Percentiles rank a stretch among this genome's conserved stretches.
phyloP scores from a whole-genome alignment of 2,329 filamentous ascomycete genomes.

The Chaetothyriales sp. region DNA sequence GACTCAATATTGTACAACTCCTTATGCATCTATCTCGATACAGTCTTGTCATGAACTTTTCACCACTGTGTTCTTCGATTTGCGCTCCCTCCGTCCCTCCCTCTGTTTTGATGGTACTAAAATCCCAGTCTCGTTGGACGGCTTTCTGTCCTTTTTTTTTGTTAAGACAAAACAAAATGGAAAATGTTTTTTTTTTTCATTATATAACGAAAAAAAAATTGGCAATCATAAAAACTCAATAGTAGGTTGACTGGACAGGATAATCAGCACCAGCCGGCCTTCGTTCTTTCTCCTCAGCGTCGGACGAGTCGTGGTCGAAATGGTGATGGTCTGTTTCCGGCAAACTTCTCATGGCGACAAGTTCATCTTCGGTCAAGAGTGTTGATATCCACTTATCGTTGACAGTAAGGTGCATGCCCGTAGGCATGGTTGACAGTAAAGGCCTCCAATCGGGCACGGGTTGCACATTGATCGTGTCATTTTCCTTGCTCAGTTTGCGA shows the following conservation, averaged over 20 bases:
- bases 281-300: constrained; percentile 26
- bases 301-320: constrained; percentile 17
- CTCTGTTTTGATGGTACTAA: too few relatives aligned
- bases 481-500: constrained; percentile 79
- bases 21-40: not conserved
- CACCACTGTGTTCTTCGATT: too few relatives aligned
- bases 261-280: constrained; percentile 19
- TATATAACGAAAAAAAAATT: too few relatives aligned
- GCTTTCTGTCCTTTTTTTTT: too few relatives aligned
- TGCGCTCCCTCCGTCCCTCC: too few relatives aligned
- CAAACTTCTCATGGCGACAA: constrained; percentile 45
- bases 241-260: constrained; percentile 7
- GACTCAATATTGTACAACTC: not conserved
- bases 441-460: constrained; percentile 55
- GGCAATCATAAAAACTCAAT: not conserved
- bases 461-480: constrained; percentile 84
- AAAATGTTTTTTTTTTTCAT: too few relatives aligned
- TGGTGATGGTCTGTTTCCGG: constrained; percentile 35
- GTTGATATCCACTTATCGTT: constrained; percentile 43
- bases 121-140: too few relatives aligned
- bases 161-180: too few relatives aligned
- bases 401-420: constrained; percentile 70
- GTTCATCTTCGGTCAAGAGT: constrained; percentile 45
- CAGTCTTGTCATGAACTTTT: too few relatives aligned
- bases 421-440: constrained; percentile 65